A percentile compares a stretch with the other conserved stretches of the same genome.
Conservation (phyloP, 768 basidiomycete species). For the Lactifluus subvellereus region DNA sequence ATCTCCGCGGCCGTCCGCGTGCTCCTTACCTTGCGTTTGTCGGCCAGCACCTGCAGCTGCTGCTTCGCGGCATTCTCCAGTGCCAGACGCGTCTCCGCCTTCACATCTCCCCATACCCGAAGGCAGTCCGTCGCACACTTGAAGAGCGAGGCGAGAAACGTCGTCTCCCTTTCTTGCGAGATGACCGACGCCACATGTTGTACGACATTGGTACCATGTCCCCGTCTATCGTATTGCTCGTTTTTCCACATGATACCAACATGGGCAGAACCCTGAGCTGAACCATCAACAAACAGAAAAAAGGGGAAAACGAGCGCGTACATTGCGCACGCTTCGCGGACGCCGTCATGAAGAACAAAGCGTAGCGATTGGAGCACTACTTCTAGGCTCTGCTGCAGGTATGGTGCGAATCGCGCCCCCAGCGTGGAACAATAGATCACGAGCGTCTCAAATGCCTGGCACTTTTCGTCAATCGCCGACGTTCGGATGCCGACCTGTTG, state of each 20-base stretch:
- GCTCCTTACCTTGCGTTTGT: conserved; percentile 54
- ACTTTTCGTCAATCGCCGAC: conserved; percentile 79
- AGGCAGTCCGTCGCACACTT: conserved; percentile 61
- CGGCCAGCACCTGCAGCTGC: conserved; percentile 64
- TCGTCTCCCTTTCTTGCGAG: conserved; percentile 65
- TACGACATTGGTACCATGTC: conserved; percentile 62
- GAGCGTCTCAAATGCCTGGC: conserved; percentile 82
- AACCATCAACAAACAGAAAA: background rate
- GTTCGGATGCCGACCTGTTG: conserved; percentile 73
- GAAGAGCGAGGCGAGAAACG: conserved; percentile 73
- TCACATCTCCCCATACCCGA: conserved; percentile 51
- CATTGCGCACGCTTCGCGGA: conserved; percentile 73
- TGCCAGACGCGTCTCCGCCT: conserved; percentile 45
- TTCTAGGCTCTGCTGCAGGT: conserved; percentile 63
- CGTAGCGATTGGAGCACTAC: conserved; percentile 63
- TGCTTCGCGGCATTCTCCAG: conserved; percentile 65
- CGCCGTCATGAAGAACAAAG: conserved; percentile 83
- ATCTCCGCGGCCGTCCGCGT: conserved; percentile 32
- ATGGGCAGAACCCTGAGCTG: conserved; percentile 59
- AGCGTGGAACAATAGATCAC: conserved; percentile 74
- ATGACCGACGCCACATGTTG: conserved; percentile 52
- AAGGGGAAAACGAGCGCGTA: conserved; percentile 33
- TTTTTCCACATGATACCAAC: conserved; percentile 62
- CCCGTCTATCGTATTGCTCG: conserved; percentile 33
- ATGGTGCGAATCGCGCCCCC: conserved; percentile 61